These are phyloP conservation scores for Prunus kanzakura DNA, from an alignment of 306 rosid genomes.

Conservation along the genomic window DNA sequence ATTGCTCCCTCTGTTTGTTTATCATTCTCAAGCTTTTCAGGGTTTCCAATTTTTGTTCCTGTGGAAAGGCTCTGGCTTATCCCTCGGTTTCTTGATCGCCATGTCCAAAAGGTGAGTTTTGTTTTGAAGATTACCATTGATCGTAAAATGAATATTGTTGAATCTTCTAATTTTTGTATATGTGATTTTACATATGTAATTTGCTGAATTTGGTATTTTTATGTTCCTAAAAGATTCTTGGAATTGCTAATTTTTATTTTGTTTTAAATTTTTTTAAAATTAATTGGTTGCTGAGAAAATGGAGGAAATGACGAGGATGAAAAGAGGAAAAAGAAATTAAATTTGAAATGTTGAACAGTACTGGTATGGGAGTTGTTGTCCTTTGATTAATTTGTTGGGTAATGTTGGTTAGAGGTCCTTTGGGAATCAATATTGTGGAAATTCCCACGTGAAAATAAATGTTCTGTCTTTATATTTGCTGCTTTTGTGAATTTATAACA, in stretches of 20 bases:
- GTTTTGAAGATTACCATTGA: background rate
- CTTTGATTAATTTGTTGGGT: constrained; percentile 1
- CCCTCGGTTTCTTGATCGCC: constrained; percentile 22
- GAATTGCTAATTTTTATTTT: background rate
- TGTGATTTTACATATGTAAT: background rate
- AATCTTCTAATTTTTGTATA: background rate
- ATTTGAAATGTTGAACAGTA: background rate
- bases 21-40: background rate
- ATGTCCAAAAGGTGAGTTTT: constrained; percentile 63
- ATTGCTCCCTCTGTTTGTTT: background rate
- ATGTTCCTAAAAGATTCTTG: background rate
- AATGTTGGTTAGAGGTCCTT: background rate
- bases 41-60: background rate
- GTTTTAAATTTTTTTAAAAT: background rate
- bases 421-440: background rate
- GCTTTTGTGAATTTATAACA: background rate
- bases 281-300: constrained; percentile 6
- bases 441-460: background rate
- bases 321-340: background rate
- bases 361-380: background rate
- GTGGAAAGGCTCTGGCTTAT: background rate
- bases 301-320: background rate
- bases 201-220: background rate
- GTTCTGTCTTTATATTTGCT: background rate
- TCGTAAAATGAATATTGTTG: background rate